Evolutionary conservation across 257 asterid species (phyloP).

Genomic region (Petunia axillaris): DNA sequence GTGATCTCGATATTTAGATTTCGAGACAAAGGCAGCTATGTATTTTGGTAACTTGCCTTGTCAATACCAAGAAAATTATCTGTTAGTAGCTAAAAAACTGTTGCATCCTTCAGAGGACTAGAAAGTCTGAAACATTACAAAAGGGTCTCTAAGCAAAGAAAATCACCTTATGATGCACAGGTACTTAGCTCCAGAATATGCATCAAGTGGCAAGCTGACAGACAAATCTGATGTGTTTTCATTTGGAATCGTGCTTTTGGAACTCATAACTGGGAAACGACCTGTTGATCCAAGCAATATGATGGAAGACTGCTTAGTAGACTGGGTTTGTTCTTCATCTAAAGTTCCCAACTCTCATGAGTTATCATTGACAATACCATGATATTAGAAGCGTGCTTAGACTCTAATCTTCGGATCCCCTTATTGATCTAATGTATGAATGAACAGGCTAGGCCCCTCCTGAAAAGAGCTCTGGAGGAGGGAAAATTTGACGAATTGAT

Average conservation of each 20-base stretch:
- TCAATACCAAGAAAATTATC: neutral
- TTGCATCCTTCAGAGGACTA: neutral
- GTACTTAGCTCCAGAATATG: constrained; percentile 94
- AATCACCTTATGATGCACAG: constrained; percentile 35
- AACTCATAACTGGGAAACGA: constrained; percentile 76
- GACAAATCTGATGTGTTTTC: constrained; percentile 94
- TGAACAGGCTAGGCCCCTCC: constrained; percentile 73
- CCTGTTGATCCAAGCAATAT: constrained; percentile 70
- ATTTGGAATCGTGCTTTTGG: constrained; percentile 91
- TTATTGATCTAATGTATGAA: neutral
- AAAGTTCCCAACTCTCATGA: neutral
- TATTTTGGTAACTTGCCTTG: neutral
- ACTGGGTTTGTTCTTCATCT: constrained; percentile 62
- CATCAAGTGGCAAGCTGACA: constrained; percentile 83
- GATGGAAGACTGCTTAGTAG: constrained; percentile 93
- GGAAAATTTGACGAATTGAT: constrained; percentile 59
- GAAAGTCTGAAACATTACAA: neutral
- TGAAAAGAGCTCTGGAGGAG: constrained; percentile 63
- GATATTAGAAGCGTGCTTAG: neutral
- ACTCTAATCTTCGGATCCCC: neutral
- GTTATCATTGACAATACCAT: neutral
- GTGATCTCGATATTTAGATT: neutral
- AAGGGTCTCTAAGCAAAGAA: neutral
- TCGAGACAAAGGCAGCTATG: neutral
- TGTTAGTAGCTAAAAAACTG: neutral